These are phyloP conservation scores for Xylaria acuta DNA, from an alignment of 495 filamentous ascomycete genomes.

Conservation along the genomic window DNA sequence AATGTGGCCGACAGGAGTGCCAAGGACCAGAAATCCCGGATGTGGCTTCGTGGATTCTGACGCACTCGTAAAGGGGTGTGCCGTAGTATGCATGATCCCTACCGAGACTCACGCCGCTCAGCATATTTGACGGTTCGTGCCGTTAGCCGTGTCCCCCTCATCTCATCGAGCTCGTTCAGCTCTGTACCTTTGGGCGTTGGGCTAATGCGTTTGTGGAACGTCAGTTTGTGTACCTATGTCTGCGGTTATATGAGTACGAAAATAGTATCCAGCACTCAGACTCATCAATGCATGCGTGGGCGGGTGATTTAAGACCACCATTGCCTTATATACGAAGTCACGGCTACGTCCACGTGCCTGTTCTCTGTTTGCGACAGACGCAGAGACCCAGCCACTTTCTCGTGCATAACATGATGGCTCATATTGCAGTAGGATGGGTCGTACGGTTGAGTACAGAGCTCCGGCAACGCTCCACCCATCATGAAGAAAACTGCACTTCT, in stretches of 20 bases:
- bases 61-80: not conserved
- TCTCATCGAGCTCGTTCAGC: not conserved
- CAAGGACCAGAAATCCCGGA: not conserved
- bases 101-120: not conserved
- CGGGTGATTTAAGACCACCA: not conserved
- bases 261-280: not conserved
- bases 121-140: not conserved
- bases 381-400: not conserved
- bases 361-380: not conserved
- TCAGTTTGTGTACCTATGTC: not conserved
- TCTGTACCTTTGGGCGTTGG: not conserved
- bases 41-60: not conserved
- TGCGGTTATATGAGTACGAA: not conserved
- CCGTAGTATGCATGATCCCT: not conserved
- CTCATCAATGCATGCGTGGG: not conserved
- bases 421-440: not conserved
- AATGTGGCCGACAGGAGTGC: not conserved
- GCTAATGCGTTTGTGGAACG: not conserved
- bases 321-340: not conserved
- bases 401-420: not conserved
- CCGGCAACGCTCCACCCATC: constrained; percentile 41
- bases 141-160: not conserved
- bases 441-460: not conserved
- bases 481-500: constrained; percentile 92
- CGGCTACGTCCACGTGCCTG: constrained; percentile 3